Conservation (phyloP, 768 basidiomycete genomes). For the Kwoniella mangroviensis region DNA sequence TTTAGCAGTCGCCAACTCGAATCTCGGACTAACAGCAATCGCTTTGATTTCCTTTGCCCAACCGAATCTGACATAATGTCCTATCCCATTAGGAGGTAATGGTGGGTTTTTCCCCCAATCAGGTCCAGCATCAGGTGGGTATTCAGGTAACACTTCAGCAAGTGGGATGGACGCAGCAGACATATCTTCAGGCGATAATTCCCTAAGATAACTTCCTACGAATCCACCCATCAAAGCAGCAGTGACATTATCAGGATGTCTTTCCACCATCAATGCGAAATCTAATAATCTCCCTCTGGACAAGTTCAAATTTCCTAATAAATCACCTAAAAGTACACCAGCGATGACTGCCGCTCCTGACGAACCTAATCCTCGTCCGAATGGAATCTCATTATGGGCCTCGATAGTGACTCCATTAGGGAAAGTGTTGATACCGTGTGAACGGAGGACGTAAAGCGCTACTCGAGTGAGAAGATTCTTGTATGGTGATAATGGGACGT, state of each 20-base stretch:
- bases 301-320: conserved; percentile 76
- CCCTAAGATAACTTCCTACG: conserved; percentile 91
- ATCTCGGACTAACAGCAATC: conserved; percentile 89
- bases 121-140: conserved; percentile 87
- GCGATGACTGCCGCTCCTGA: conserved; percentile 99
- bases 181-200: conserved; percentile 78
- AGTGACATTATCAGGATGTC: conserved; percentile 98
- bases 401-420: conserved; percentile 77
- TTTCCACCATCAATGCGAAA: conserved; percentile 97
- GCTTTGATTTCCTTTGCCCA: conserved; percentile 87
- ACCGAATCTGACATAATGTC: conserved; percentile 87
- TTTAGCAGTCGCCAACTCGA: conserved; percentile 94
- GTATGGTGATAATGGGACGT: conserved; percentile 92
- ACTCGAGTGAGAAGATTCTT: conserved; percentile 97
- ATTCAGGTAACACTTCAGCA: conserved; percentile 94
- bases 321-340: conserved; percentile 85
- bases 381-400: conserved; percentile 90
- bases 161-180: conserved; percentile 88
- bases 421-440: conserved; percentile 74
- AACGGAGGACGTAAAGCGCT: conserved; percentile 95
- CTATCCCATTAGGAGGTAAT: conserved; percentile 83
- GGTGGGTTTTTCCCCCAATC: conserved; percentile 91
- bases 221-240: conserved; percentile 96
- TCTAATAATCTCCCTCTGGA: conserved; percentile 78
- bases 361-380: conserved; percentile 95